These are phyloP conservation scores for Nakazawaea wyomingensis DNA, from an alignment of 805 yeast species.

Conservation along the genomic window DNA sequence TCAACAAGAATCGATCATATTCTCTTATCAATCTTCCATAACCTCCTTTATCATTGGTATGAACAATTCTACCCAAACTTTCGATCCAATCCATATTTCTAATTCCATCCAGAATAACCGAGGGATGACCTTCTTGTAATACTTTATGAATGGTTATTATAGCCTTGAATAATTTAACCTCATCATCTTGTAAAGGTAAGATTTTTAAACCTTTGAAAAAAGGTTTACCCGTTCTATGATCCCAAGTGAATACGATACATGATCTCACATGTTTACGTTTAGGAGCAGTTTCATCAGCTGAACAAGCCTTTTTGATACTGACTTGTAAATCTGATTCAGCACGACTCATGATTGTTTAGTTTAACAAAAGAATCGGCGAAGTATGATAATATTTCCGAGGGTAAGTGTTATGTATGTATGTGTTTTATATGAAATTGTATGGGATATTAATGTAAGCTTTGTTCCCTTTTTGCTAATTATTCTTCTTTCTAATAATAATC, in stretches of 20 bases:
- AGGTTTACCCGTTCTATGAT: slow-evolving; percentile 75
- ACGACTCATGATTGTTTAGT: slow-evolving; percentile 9
- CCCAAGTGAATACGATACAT: slow-evolving; percentile 96
- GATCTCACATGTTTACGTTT: slow-evolving; percentile 95
- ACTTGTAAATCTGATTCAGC: slow-evolving; percentile 27
- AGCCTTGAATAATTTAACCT: slow-evolving; percentile 80
- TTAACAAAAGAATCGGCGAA: too few relatives aligned
- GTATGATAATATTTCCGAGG: too few relatives aligned
- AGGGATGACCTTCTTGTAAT: slow-evolving; percentile 96
- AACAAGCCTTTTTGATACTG: slow-evolving; percentile 78
- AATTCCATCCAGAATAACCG: slow-evolving; percentile 74
- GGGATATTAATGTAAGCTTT: too few relatives aligned
- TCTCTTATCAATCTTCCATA: slow-evolving; percentile 74
- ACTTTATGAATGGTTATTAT: slow-evolving; percentile 84
- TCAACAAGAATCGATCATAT: slow-evolving; percentile 63
- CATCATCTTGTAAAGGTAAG: slow-evolving; percentile 76
- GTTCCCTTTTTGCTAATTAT: too few relatives aligned
- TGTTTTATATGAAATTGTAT: too few relatives aligned
- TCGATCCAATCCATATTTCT: slow-evolving; percentile 74
- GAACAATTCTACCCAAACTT: slow-evolving; percentile 56
- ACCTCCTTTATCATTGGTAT: slow-evolving; percentile 41
- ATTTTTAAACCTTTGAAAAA: slow-evolving; percentile 82
- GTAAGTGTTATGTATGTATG: too few relatives aligned
- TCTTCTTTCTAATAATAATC: too few relatives aligned
- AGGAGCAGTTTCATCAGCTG: slow-evolving; percentile 83